Base-by-base conservation (phyloP, 2,329 filamentous ascomycete genomes). In the Corynespora cassiicola region DNA sequence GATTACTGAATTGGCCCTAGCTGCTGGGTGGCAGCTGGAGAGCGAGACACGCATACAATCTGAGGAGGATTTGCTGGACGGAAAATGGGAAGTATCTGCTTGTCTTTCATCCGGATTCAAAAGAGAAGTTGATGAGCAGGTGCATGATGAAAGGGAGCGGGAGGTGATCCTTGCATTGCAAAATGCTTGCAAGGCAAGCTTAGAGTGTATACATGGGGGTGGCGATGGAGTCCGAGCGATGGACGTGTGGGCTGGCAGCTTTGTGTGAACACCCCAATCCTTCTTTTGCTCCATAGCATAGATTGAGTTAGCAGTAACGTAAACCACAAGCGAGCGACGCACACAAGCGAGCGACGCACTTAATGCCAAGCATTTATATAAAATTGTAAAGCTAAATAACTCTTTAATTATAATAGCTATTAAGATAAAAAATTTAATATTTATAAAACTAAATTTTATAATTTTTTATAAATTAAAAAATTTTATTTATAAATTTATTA, bases 51-150 rank as follows among this genome's bases (percentile, higher is more conserved):
- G 50, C n/a, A 52, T 78, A 15, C 55, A 69, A 8, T 57, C 66
- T n/a, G 58, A 46, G 3, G 53, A 64, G 7, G 72, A 60, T 3
- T 40, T 81, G 46, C 35, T 61, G 19, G 77, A 80, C 55, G 77
- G 71, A 21, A 42, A 52, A 38, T 78, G 78, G 77, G 74, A 80
- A 48, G 27, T 18, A 39, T 39, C 20, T 27, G 24, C 24, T 11
- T 27, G 24, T 27, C 24, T 27, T 27, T 27, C 24, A n/a, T n/a
- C n/a, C n/a, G n/a, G n/a, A n/a, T 56, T 48, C 42, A 45, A 52
- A 20, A 46, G 17, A 25, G 39, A 54, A 21, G 28, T 56, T 14
- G 36, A 50, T n/a, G 42, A 45, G 21, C 22, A 33, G 2, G 47
- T 55, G 10, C 16, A 15, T 28, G 42, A 50, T 35, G 47, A 52